Evolutionary conservation across 1,284 basidiomycete genomes (phyloP), one percentile per base, ranked within the genome.

Genomic region (Sanghuangporus baumii): DNA sequence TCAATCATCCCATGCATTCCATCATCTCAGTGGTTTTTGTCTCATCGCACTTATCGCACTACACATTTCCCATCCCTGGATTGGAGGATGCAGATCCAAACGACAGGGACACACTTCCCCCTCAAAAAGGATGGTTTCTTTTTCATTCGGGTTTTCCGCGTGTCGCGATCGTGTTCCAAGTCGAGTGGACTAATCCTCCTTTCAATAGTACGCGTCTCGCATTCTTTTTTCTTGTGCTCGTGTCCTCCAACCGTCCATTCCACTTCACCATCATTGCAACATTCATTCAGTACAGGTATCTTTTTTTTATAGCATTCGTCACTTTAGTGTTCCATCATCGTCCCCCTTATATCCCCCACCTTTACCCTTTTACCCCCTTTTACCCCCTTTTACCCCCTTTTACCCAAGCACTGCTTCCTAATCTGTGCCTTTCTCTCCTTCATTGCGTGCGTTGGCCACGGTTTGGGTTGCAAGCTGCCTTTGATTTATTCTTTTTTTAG

Each of bases 1-100:
- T 61, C 61, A 65, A 55, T 55, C 82, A 78, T 80, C 80, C 70
- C 66, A 70, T 69, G 60, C 66, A 67, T 73, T 69, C 74, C 41
- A 52, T 43, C 38, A 57, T 47, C 20, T 51, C 57, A 47, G n/a
- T 48, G 34, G 43, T 59, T 6, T 38, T 57, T 74, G 69, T 72
- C 71, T 55, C 64, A 59, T 41, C 57, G 54, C 61, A 59, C 56
- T 62, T 23, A 61, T 57, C 59, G 52, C 40, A 55, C 59, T 61
- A 59, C 60, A 61, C 60, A 58, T 38, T 34, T 57, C 23, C 50
- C 60, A 46, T 62, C 48, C 52, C 36, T 52, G 64, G 61, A 60
- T 26, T 55, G 52, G 61, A 62, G 43, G 58, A 46, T 55, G 31
- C 51, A 52, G 40, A 61, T 62, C 60, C 47, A 55, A 46, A 55